Conservation (phyloP, 2,329 filamentous ascomycete genomes). For the Hortaea werneckii region DNA sequence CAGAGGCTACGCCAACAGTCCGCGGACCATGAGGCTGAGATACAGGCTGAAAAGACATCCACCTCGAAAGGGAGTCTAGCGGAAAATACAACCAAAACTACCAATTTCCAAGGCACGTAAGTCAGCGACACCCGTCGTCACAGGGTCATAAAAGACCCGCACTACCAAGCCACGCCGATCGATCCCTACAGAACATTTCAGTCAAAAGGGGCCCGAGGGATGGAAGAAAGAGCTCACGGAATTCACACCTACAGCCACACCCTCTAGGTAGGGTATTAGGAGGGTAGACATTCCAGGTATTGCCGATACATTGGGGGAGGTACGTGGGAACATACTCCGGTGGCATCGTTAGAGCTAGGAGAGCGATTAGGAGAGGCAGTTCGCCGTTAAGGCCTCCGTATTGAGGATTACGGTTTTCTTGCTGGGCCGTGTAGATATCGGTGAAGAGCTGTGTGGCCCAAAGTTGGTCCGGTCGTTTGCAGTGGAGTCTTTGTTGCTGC, state of each 20-base stretch:
- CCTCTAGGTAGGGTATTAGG: background rate
- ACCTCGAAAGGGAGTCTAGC: too few species aligned
- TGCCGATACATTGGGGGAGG: slow-evolving; percentile 1
- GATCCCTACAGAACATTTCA: slow-evolving; percentile 1
- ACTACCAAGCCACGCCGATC: slow-evolving; percentile 5
- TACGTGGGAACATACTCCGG: background rate
- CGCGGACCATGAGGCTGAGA: too few species aligned
- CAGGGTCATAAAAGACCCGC: slow-evolving; percentile 3
- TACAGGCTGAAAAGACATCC: too few species aligned
- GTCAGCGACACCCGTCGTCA: background rate
- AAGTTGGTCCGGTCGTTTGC: background rate
- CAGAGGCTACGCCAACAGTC: too few species aligned
- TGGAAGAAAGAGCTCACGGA: background rate
- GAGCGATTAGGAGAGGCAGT: slow-evolving; percentile 7
- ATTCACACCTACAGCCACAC: slow-evolving; percentile 1
- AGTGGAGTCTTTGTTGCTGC: background rate
- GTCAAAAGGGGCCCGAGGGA: background rate
- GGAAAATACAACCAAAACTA: background rate
- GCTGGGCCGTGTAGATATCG: slow-evolving; percentile 3
- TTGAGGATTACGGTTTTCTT: background rate
- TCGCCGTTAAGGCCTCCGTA: slow-evolving; percentile 6
- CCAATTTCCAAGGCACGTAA: slow-evolving; percentile 1
- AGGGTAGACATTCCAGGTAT: slow-evolving; percentile 1
- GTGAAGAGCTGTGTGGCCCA: slow-evolving; percentile 6
- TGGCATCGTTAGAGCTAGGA: slow-evolving; percentile 4